Percentiles rank a stretch among this genome's conserved stretches.
Evolutionary conservation across 495 filamentous ascomycete genomes (phyloP).

Genomic region (Neurospora sublineolata): DNA sequence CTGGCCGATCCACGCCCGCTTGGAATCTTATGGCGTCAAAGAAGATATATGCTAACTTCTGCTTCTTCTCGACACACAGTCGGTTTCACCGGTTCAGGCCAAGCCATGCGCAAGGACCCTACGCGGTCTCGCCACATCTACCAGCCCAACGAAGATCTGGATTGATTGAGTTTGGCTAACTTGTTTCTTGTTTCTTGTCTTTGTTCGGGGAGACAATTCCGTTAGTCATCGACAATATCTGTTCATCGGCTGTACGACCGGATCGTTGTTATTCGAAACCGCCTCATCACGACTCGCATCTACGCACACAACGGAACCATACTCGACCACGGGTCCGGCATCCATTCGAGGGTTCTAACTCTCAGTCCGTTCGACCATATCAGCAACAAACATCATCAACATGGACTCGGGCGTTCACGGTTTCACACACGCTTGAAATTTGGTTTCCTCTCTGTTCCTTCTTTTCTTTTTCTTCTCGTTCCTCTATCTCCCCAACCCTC

Average conservation of each 20-base stretch:
- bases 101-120: conserved; percentile 86
- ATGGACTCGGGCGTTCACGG: not conserved
- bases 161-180: conserved; percentile 23
- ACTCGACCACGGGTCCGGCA: not conserved
- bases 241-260: not conserved
- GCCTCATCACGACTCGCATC: not conserved
- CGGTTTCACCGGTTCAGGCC: conserved; percentile 89
- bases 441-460: not conserved
- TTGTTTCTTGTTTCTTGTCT: not conserved
- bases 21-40: no score
- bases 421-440: not conserved
- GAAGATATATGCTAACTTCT: no score
- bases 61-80: conserved; percentile 29
- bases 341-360: not conserved
- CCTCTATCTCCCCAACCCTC: not conserved
- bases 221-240: not conserved
- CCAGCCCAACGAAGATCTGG: conserved; percentile 68
- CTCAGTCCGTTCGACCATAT: not conserved
- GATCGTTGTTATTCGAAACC: not conserved
- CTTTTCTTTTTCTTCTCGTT: not conserved
- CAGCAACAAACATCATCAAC: not conserved
- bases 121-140: conserved; percentile 77
- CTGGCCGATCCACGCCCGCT: no score
- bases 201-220: not conserved
- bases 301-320: not conserved